Evolutionary conservation across 176 grass and related monocot species (phyloP).

Genomic region (Ensete ventricosum): DNA sequence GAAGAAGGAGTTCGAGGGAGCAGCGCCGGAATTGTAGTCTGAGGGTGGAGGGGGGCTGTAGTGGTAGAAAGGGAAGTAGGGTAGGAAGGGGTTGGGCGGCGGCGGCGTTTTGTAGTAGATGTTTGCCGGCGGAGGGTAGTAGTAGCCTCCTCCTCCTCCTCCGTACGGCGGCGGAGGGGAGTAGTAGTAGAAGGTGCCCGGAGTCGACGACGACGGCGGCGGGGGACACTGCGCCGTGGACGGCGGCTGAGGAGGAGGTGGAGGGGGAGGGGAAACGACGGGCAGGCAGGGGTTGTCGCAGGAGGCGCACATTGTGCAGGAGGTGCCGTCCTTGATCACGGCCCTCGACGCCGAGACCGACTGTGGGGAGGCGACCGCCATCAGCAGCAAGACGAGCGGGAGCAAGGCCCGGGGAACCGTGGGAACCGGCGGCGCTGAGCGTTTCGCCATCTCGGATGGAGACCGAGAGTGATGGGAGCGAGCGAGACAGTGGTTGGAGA

Average conservation of each 20-base stretch:
- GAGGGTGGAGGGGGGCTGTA: conserved; percentile 73
- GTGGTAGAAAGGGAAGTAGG: conserved; percentile 96
- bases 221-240: conserved; percentile 26
- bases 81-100: conserved; percentile 93
- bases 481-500: neutral
- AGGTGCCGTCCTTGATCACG: conserved; percentile 53
- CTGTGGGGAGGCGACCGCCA: neutral
- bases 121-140: conserved; percentile 27
- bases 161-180: conserved; percentile 11
- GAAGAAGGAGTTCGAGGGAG: neutral
- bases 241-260: conserved; percentile 25
- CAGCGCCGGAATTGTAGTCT: conserved; percentile 11
- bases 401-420: neutral
- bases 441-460: conserved; percentile 1
- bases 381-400: conserved; percentile 6
- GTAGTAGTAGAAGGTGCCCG: conserved; percentile 15
- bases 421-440: neutral
- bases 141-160: neutral
- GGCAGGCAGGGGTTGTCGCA: conserved; percentile 75
- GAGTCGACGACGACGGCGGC: conserved; percentile 24
- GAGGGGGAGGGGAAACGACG: conserved; percentile 35
- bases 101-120: conserved; percentile 51
- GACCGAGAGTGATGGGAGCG: neutral
- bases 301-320: conserved; percentile 79
- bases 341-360: neutral